Evolutionary conservation across 2,329 filamentous ascomycete genomes (phyloP).

Genomic region (Macrophomina tecta): DNA sequence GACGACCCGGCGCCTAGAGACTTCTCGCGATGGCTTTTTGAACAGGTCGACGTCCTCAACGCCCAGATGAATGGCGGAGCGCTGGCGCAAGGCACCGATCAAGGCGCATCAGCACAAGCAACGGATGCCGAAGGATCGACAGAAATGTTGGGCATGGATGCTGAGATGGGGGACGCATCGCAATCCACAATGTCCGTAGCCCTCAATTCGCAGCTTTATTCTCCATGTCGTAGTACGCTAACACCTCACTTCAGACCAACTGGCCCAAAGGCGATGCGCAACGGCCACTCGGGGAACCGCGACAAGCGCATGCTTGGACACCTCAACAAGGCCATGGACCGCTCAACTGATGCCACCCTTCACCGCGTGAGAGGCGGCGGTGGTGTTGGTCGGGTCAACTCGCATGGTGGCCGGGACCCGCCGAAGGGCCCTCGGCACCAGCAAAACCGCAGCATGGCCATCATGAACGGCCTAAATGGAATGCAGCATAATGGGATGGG

Average conservation of each 20-base stretch:
- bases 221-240: not conserved
- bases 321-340: constrained; percentile 81
- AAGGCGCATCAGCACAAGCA: constrained; percentile 5
- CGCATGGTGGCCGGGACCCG: constrained; percentile 69
- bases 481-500: constrained; percentile 55
- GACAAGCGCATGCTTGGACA: constrained; percentile 87
- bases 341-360: constrained; percentile 73
- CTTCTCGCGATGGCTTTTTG: constrained; percentile 93
- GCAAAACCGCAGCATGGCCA: constrained; percentile 26
- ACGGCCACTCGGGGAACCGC: constrained; percentile 63
- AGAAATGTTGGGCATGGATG: constrained; percentile 54
- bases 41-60: constrained; percentile 75
- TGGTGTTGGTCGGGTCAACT: constrained; percentile 80
- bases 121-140: constrained; percentile 19
- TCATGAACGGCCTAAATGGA: constrained; percentile 51
- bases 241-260: constrained; percentile 71
- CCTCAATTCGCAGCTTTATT: too few relatives aligned
- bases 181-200: constrained; percentile 52
- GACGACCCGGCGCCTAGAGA: constrained; percentile 83
- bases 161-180: constrained; percentile 70
- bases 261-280: constrained; percentile 93
- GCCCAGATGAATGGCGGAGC: constrained; percentile 63
- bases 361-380: constrained; percentile 77
- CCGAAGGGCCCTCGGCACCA: constrained; percentile 72
- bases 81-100: constrained; percentile 40